Evolutionary conservation across 2,329 filamentous ascomycete genomes (phyloP).

Genomic region (Botrytis cinerea): DNA sequence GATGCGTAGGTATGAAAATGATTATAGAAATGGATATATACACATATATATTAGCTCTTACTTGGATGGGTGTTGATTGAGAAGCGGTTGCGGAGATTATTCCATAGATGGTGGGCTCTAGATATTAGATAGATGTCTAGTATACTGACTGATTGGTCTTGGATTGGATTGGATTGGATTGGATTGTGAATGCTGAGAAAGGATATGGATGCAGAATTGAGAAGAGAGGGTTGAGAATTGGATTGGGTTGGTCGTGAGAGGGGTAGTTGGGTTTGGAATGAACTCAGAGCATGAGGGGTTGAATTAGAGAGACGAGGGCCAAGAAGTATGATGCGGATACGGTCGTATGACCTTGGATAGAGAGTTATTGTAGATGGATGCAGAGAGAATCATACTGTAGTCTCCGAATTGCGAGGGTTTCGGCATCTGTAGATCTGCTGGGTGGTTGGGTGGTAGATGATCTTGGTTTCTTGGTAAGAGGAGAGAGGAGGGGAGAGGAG

Average conservation of each 20-base stretch:
- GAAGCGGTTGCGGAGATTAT: not conserved
- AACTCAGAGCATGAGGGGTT: not conserved
- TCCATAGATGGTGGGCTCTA: not conserved
- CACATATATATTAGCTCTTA: rapidly evolving
- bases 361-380: not conserved
- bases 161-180: not conserved
- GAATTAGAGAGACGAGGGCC: not conserved
- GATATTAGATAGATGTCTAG: not conserved
- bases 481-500: not conserved
- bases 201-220: not conserved
- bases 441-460: not conserved
- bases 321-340: not conserved
- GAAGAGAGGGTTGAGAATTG: too few species aligned
- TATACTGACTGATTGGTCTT: too few species aligned
- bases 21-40: not conserved
- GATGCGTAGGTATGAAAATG: too few species aligned
- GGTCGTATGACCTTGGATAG: not conserved
- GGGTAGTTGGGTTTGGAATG: too few species aligned
- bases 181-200: not conserved
- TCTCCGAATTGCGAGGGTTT: conserved; percentile 11
- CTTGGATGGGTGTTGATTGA: not conserved
- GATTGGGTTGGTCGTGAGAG: too few species aligned
- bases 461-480: not conserved
- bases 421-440: not conserved
- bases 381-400: not conserved